Conservation (phyloP, 768 basidiomycete genomes). For the Lactifluus pinguis region DNA sequence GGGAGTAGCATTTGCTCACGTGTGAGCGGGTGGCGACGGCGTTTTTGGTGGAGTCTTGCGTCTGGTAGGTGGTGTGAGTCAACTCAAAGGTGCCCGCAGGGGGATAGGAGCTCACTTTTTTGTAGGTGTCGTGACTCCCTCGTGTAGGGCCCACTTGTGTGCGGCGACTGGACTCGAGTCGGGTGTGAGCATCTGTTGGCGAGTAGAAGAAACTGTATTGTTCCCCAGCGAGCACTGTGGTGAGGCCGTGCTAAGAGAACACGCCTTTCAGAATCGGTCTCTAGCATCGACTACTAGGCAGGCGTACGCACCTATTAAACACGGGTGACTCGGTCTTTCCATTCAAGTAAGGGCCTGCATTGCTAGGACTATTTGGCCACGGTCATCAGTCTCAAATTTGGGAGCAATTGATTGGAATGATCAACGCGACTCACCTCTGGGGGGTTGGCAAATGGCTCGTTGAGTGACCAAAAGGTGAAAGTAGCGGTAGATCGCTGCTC, state of each 20-base stretch:
- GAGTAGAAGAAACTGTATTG: neutral
- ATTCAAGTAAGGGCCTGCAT: conserved; percentile 14
- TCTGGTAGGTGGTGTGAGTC: conserved; percentile 4
- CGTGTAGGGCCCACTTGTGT: conserved; percentile 12
- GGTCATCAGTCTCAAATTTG: neutral
- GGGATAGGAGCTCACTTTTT: conserved; percentile 6
- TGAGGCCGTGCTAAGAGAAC: conserved; percentile 1
- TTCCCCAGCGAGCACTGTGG: neutral
- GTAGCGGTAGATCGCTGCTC: conserved; percentile 4
- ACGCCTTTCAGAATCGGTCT: neutral
- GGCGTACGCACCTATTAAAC: neutral
- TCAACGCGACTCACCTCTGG: conserved; percentile 25
- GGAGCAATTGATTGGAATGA: neutral
- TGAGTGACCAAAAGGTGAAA: conserved; percentile 10
- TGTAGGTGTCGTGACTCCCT: conserved; percentile 11
- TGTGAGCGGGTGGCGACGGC: neutral
- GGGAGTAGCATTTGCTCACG: neutral
- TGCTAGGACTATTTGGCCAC: conserved; percentile 5
- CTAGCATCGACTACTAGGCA: neutral
- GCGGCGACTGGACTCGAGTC: conserved; percentile 15
- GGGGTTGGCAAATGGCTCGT: conserved; percentile 26
- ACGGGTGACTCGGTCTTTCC: conserved; percentile 8
- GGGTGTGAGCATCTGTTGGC: conserved; percentile 15
- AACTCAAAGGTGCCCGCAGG: neutral
- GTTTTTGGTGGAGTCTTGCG: conserved; percentile 8